Conservation (phyloP, 306 rosid genomes). For the Vicia faba region DNA sequence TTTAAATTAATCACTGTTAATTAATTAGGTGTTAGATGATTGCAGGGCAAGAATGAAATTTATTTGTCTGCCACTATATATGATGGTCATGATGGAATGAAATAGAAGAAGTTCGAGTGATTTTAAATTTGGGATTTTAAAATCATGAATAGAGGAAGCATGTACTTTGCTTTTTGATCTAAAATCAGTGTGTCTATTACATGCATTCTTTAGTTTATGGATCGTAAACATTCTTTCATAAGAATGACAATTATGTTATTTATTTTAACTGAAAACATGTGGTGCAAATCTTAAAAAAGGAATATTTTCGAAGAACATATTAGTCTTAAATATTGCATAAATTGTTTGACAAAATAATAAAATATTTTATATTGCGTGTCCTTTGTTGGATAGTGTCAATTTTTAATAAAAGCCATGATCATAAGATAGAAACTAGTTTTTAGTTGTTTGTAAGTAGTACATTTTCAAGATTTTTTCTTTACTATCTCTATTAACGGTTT, state of each 20-base stretch:
- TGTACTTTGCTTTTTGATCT: slow-evolving; percentile 35
- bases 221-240: slow-evolving; percentile 25
- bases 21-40: slow-evolving; percentile 45
- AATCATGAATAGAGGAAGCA: slow-evolving; percentile 30
- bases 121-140: slow-evolving; percentile 56
- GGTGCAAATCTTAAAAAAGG: no score
- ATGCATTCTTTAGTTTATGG: slow-evolving; percentile 16
- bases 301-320: not conserved
- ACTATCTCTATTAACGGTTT: no score
- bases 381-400: no score
- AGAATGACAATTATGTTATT: slow-evolving; percentile 4
- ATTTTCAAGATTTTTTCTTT: no score
- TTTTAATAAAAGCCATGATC: no score
- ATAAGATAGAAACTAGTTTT: no score
- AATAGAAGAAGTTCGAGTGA: slow-evolving; percentile 41
- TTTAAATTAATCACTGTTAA: slow-evolving; percentile 20
- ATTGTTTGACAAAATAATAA: not conserved
- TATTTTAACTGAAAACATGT: no score
- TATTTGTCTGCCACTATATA: slow-evolving; percentile 52
- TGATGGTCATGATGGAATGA: slow-evolving; percentile 40
- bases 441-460: no score
- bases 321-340: not conserved
- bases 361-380: no score
- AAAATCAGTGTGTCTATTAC: slow-evolving; percentile 35
- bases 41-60: slow-evolving; percentile 42